phyloP scores from a whole-genome alignment of 192 early-diverging fungal species.

The Gryganskiella cystojenkinii region DNA sequence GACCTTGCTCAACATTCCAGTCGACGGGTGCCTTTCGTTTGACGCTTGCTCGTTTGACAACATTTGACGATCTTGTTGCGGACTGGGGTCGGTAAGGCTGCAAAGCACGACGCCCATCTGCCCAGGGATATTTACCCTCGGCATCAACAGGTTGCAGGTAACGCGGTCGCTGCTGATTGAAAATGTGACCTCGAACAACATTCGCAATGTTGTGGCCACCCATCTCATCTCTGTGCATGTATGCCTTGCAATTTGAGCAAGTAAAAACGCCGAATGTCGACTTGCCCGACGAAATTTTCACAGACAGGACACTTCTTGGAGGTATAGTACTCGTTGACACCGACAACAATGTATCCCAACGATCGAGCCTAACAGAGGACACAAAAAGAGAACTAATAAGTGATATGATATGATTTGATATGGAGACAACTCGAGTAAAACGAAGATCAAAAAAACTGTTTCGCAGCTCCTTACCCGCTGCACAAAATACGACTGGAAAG shows the following conservation, averaged over 20 bases:
- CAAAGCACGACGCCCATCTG: too few species aligned
- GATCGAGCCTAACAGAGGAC: constrained; percentile 4
- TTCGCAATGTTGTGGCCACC: not conserved
- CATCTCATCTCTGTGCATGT: not conserved
- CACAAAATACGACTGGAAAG: constrained; percentile 6
- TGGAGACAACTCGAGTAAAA: not conserved
- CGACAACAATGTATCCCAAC: constrained; percentile 1
- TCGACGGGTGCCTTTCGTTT: too few species aligned
- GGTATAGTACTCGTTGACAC: constrained; percentile 10
- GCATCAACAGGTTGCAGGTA: not conserved
- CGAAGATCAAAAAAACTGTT: not conserved
- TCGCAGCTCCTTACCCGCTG: not conserved
- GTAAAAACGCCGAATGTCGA: too few species aligned
- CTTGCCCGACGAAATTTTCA: not conserved
- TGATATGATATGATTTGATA: too few species aligned
- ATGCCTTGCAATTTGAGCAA: not conserved
- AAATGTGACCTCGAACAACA: not conserved
- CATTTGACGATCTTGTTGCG: too few species aligned
- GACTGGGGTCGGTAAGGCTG: too few species aligned
- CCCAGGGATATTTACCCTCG: not conserved
- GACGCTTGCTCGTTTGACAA: too few species aligned
- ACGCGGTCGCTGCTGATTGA: not conserved
- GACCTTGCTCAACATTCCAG: too few species aligned
- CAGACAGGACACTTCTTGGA: constrained; percentile 1
- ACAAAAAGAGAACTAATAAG: not conserved